Conservation (phyloP, 495 filamentous ascomycete species). For the Aspergillus nidulans region DNA sequence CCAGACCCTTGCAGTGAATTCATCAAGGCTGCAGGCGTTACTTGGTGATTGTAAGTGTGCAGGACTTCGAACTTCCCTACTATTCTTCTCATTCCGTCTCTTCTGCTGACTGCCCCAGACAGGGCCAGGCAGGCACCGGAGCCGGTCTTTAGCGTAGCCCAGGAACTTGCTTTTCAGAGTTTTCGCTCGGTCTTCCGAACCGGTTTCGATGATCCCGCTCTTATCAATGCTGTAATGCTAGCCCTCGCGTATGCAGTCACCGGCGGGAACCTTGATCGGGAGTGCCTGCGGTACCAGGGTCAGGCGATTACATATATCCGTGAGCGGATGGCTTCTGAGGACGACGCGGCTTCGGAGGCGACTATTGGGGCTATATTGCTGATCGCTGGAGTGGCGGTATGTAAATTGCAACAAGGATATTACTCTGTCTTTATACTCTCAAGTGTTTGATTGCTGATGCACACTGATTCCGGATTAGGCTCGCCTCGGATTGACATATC, state of each 20-base stretch:
- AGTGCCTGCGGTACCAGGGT: conserved; percentile 30
- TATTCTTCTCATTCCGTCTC: neutral
- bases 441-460: neutral
- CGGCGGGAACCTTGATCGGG: conserved; percentile 18
- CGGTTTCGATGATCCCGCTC: conserved; percentile 27
- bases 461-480: conserved; percentile 20
- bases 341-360: conserved; percentile 26
- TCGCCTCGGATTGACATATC: conserved; percentile 23
- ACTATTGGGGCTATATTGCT: conserved; percentile 39
- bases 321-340: conserved; percentile 21
- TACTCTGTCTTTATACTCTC: too few relatives aligned
- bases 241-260: conserved; percentile 24
- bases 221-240: conserved; percentile 36
- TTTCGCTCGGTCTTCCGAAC: conserved; percentile 30
- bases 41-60: conserved; percentile 29
- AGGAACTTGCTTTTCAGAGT: conserved; percentile 32
- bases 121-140: conserved; percentile 17
- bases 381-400: conserved; percentile 32
- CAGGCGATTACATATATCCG: conserved; percentile 30
- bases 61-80: too few relatives aligned
- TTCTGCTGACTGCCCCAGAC: conserved; percentile 7
- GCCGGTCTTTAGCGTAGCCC: conserved; percentile 31
- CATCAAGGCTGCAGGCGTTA: conserved; percentile 26
- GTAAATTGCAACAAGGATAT: neutral
- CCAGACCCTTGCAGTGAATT: conserved; percentile 26